A percentile compares a stretch with the other conserved stretches of the same genome.
phyloP scores from a whole-genome alignment of 768 basidiomycete species.

The Tylopilus vinaceipallidus region DNA sequence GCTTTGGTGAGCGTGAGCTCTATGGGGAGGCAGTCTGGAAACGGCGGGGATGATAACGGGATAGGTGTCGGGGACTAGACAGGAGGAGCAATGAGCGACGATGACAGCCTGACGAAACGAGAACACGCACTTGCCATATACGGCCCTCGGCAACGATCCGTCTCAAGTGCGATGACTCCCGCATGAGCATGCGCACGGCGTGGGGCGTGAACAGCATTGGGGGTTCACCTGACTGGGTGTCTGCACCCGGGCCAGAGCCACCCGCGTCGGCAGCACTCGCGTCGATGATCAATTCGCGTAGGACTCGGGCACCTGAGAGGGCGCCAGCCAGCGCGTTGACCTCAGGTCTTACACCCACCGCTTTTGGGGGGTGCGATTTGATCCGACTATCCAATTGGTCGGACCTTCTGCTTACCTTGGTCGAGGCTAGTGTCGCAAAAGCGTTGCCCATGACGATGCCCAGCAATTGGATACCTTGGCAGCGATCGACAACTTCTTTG shows the following conservation, averaged over 20 bases:
- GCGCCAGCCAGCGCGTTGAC: constrained; percentile 8
- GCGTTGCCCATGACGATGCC: constrained; percentile 17
- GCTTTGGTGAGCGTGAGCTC: constrained; percentile 13
- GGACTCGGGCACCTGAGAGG: constrained; percentile 13
- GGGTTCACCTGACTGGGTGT: neutral
- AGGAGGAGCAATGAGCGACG: neutral
- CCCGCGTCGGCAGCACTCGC: neutral
- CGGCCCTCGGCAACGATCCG: constrained; percentile 49
- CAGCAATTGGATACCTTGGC: constrained; percentile 14
- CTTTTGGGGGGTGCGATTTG: neutral
- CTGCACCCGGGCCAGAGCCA: neutral
- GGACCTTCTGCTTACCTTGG: neutral
- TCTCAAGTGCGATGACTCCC: constrained; percentile 37
- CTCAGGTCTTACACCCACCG: constrained; percentile 6
- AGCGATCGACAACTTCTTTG: constrained; percentile 21
- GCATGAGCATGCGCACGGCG: constrained; percentile 44
- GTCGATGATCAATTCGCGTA: constrained; percentile 22
- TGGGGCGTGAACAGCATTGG: constrained; percentile 36
- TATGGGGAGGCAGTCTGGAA: constrained; percentile 6
- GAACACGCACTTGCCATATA: constrained; percentile 51
- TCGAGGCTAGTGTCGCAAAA: constrained; percentile 4
- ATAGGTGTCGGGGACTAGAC: constrained; percentile 15
- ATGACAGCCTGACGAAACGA: neutral
- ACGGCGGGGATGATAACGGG: constrained; percentile 7
- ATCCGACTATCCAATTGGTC: neutral